Evolutionary conservation across 441 rosid species (phyloP).

Genomic region (Croton laevigatus): DNA sequence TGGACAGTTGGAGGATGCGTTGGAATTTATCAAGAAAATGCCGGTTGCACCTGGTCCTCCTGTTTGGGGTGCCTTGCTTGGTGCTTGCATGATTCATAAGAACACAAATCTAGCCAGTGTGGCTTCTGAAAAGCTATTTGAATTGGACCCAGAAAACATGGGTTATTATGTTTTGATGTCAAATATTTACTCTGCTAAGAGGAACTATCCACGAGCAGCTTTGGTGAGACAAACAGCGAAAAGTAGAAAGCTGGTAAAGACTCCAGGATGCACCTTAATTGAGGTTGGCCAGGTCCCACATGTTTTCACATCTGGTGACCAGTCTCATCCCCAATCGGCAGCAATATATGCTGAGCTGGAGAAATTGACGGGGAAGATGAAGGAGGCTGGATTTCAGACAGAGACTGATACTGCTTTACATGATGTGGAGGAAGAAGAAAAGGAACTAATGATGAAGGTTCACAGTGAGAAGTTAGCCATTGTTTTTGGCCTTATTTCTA

Average conservation of each 20-base stretch:
- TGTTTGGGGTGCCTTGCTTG: constrained; percentile 70
- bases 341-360: constrained; percentile 60
- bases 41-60: constrained; percentile 53
- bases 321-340: constrained; percentile 57
- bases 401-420: constrained; percentile 62
- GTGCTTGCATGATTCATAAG: constrained; percentile 83
- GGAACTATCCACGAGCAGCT: constrained; percentile 67
- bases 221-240: constrained; percentile 58
- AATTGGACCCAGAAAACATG: constrained; percentile 59
- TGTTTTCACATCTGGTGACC: constrained; percentile 70
- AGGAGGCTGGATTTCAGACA: constrained; percentile 69
- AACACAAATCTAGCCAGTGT: constrained; percentile 52
- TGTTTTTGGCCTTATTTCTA: constrained; percentile 69
- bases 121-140: constrained; percentile 61
- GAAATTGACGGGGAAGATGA: constrained; percentile 58
- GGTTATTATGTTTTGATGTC: constrained; percentile 71
- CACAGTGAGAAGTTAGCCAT: constrained; percentile 84
- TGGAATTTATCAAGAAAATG: constrained; percentile 58
- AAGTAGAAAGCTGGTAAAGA: constrained; percentile 55
- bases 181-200: constrained; percentile 61
- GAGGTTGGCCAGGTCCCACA: constrained; percentile 62
- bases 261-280: constrained; percentile 75
- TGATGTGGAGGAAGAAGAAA: constrained; percentile 89
- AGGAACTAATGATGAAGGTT: constrained; percentile 62
- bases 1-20: constrained; percentile 60